These are phyloP conservation scores for Rhynchosporium secalis DNA, from an alignment of 2,329 filamentous ascomycete genomes.

Conservation along the genomic window DNA sequence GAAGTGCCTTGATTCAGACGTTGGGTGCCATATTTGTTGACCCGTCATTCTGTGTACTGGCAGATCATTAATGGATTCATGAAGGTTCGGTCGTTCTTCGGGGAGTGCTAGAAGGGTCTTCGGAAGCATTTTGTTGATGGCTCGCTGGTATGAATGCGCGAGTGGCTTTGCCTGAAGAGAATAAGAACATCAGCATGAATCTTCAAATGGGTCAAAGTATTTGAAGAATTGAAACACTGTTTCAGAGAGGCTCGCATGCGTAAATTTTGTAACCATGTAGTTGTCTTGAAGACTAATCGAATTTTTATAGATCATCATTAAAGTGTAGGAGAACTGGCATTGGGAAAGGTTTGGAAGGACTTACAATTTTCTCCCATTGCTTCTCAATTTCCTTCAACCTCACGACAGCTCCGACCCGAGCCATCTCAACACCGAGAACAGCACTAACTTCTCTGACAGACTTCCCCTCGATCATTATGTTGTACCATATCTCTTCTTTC, in stretches of 20 bases:
- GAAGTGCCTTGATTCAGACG: conserved; percentile 62
- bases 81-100: conserved; percentile 30
- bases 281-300: conserved; percentile 99
- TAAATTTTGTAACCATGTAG: conserved; percentile 81
- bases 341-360: conserved; percentile 39
- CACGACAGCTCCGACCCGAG: conserved; percentile 69
- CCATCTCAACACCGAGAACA: conserved; percentile 64
- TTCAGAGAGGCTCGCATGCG: conserved; percentile 77
- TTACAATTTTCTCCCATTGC: conserved; percentile 64
- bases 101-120: conserved; percentile 45
- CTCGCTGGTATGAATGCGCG: conserved; percentile 73
- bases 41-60: conserved; percentile 61
- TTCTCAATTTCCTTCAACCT: conserved; percentile 69
- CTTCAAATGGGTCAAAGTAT: conserved; percentile 12
- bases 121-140: conserved; percentile 79
- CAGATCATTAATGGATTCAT: conserved; percentile 65
- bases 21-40: conserved; percentile 65
- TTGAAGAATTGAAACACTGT: conserved; percentile 13
- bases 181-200: conserved; percentile 27
- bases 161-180: conserved; percentile 67
- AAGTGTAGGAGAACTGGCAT: conserved; percentile 19
- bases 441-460: conserved; percentile 65
- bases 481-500: conserved; percentile 61
- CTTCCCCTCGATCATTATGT: conserved; percentile 54
- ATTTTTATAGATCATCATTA: conserved; percentile 71